Evolutionary conservation across 1,139 yeast genomes (phyloP), one percentile per base, ranked within the genome.

Genomic region (Suhomyces taliae): DNA sequence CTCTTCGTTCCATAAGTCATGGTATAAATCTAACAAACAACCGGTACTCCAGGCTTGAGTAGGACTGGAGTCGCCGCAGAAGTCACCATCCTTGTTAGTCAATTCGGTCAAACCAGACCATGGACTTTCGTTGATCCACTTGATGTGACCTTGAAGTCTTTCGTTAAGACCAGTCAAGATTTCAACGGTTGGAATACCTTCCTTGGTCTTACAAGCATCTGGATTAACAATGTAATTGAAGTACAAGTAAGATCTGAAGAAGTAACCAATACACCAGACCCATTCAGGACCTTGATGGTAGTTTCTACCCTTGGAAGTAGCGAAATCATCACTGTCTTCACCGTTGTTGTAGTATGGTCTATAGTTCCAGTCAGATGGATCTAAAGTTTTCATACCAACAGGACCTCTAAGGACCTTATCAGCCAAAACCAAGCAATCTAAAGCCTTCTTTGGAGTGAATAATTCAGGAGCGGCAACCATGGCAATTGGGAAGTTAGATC

Each of bases 261-360:
- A 91, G 67, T 82, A 90, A 1, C 99, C 99, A 36, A 78, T 76
- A 51, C 85, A 82, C 97, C 98, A 93, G 24, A 88, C 85, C 99
- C 99, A 93, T 64, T 93, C 99, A 1, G 99, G 99, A 2, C 99
- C 99, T 68, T 93, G 98, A 66, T 93, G 99, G 65, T 93, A 93
- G 67, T 93, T 93, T 59, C 98, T 79, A 15, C 99, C 99, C 67
- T 90, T 90, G 6, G 98, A 78, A 0, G 98, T 90, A 1, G 95
- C 90, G 74, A 90, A 93, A 64, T 93, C 97, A 8, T 78, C 81
- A 45, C 81, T 82, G 60, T 93, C 98, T 41, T 81, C 85, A 43
- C 91, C 72, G 62, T 93, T 93, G 58, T 74, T 72, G 67, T 93
- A 93, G 69, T 88, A 81, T 1, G 99, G 99, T 50, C 95, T 79